Conservation (phyloP, 2,329 filamentous ascomycete species). For the Aureobasidium leucospermi region DNA sequence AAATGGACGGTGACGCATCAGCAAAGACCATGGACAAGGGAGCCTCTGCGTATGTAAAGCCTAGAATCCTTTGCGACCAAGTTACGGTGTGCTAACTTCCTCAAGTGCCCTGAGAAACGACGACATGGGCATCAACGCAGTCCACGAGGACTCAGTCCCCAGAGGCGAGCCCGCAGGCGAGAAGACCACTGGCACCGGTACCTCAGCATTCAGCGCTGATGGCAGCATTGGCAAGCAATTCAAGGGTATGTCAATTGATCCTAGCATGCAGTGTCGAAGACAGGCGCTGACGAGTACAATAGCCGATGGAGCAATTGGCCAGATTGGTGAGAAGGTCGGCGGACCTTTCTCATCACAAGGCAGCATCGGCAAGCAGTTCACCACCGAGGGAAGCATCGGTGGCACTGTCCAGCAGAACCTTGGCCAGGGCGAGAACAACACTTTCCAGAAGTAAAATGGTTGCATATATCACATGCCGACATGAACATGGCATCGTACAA, state of each 20-base stretch:
- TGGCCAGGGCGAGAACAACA: constrained; percentile 22
- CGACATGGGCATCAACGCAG: constrained; percentile 19
- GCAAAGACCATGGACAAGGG: constrained; percentile 22
- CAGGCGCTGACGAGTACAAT: constrained; percentile 6
- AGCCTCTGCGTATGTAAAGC: constrained; percentile 19
- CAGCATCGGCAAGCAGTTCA: constrained; percentile 27
- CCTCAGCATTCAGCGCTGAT: constrained; percentile 23
- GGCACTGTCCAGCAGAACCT: constrained; percentile 30
- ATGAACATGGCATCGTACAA: constrained; percentile 9
- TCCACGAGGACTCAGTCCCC: constrained; percentile 22
- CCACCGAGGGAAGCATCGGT: constrained; percentile 26
- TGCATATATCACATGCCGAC: neutral
- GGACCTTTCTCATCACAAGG: constrained; percentile 31
- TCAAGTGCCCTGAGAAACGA: constrained; percentile 16
- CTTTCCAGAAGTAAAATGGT: constrained; percentile 12
- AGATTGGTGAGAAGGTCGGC: constrained; percentile 31
- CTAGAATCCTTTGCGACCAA: neutral
- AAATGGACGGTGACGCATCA: constrained; percentile 23
- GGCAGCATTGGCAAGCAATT: constrained; percentile 31
- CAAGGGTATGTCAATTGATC: constrained; percentile 18
- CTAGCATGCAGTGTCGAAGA: too few relatives aligned
- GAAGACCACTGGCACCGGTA: constrained; percentile 21
- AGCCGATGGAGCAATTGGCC: constrained; percentile 26
- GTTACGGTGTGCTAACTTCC: neutral
- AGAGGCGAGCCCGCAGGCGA: constrained; percentile 19